A percentile compares a stretch with the other conserved stretches of the same genome.
Conservation (phyloP, 257 asterid species). For the Capsicum pubescens region DNA sequence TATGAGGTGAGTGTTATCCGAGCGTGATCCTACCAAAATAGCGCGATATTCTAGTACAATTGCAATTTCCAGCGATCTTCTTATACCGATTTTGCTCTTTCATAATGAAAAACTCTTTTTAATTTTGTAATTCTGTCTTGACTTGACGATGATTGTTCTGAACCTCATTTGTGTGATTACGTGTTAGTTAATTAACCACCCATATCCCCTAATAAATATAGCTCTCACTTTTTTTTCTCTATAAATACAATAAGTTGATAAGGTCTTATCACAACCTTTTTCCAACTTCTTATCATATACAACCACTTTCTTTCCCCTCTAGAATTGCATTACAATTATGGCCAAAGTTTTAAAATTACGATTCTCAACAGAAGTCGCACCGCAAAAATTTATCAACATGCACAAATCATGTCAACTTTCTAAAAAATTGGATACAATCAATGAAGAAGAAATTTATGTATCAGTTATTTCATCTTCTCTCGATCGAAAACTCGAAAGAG, state of each 20-base stretch:
- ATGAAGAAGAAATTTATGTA: constrained; percentile 62
- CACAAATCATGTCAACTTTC: constrained; percentile 47
- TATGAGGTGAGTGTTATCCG: neutral
- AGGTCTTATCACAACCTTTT: neutral
- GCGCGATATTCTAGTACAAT: neutral
- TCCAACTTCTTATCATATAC: neutral
- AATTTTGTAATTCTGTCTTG: too few species aligned
- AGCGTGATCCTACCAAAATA: neutral
- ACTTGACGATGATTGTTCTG: neutral
- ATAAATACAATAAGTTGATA: neutral
- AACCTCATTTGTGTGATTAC: neutral
- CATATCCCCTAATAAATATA: neutral
- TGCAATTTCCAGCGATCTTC: neutral
- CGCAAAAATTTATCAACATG: constrained; percentile 49
- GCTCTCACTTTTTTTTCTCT: neutral
- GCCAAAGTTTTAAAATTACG: constrained; percentile 44
- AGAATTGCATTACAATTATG: constrained; percentile 34
- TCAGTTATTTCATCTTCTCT: constrained; percentile 37
- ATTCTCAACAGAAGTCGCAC: constrained; percentile 65
- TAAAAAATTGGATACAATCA: constrained; percentile 58
- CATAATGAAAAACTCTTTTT: too few species aligned
- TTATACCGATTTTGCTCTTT: neutral
- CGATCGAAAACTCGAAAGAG: constrained; percentile 23
- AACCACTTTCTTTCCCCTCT: neutral
- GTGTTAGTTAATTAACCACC: neutral